A percentile compares a stretch with the other conserved stretches of the same genome.
Evolutionary conservation across 495 filamentous ascomycete species (phyloP).

Genomic region (Neurospora sp.): DNA sequence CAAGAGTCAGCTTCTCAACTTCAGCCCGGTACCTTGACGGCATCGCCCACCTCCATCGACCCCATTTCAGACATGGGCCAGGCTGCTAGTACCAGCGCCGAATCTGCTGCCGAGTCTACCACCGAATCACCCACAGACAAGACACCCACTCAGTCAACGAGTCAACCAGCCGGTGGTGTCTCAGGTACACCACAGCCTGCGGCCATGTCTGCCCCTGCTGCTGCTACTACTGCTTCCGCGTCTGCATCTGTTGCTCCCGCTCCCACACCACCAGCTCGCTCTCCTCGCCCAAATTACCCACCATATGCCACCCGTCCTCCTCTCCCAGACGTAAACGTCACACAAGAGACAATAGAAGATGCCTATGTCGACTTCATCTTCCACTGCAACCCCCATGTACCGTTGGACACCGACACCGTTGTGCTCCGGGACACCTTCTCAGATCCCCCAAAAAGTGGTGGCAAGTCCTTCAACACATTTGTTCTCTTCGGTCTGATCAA

Average conservation of each 20-base stretch:
- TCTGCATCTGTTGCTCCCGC: background rate
- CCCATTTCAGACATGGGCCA: background rate
- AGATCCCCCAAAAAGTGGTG: slow-evolving; percentile 80
- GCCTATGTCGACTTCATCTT: slow-evolving; percentile 83
- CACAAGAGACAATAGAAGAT: slow-evolving; percentile 68
- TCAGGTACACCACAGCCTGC: background rate
- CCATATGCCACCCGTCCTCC: slow-evolving; percentile 14
- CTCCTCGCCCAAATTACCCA: background rate
- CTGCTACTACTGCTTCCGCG: background rate
- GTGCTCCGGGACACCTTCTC: slow-evolving; percentile 75
- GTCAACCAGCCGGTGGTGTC: background rate
- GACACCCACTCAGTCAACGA: background rate
- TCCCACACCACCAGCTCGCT: background rate
- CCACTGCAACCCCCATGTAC: slow-evolving; percentile 78
- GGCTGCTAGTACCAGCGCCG: background rate
- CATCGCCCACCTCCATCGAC: slow-evolving; percentile 11
- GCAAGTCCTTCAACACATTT: slow-evolving; percentile 81
- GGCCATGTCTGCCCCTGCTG: background rate
- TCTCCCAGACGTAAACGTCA: slow-evolving; percentile 62
- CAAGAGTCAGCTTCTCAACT: background rate
- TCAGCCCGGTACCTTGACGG: slow-evolving; percentile 3
- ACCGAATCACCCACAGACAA: background rate
- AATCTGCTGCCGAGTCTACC: background rate
- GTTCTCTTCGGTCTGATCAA: slow-evolving; percentile 74
- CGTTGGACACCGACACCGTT: slow-evolving; percentile 56